Base-by-base conservation (phyloP, 169 alveolate genomes). In the Eimeria acervulina region DNA sequence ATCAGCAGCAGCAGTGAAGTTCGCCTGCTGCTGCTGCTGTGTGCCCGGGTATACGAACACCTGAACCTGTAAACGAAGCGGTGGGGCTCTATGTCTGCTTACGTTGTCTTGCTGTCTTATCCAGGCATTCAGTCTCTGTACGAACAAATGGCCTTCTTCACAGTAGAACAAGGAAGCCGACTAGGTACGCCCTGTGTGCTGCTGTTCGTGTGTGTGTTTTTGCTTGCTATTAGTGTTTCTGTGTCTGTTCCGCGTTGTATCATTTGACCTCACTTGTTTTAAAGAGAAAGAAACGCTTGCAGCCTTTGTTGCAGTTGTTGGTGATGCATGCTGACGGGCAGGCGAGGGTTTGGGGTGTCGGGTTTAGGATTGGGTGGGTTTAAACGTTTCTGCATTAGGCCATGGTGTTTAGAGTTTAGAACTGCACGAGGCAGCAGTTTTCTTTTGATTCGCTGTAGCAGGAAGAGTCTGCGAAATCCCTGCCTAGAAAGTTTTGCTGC, bases 61-160 rank as follows among this genome's bases (percentile, higher is more conserved):
- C 80, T 28, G 26, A 68, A 33, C 42, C 13, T 31, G 80, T 10
- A 33, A 21, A 17, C 21, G 59, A 13, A 59, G n/a, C 68, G 5
- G 26, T 0, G 5, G n/a, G 28, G n/a, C 17, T 8, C n/a, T 21
- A 15, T 5, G 8, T 59, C 80, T 68, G 80, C 42, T 33, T 68
- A 13, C 5, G 59, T 38, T 40, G 52, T 23, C 12, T 36, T 31
- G 17, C 19, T 31, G 8, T 1, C 33, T 2, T 44, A 12, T 40
- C 21, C 85, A 88, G 95, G 95, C 95, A 88, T 88, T 33, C 95
- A 88, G 70, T 88, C 95, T 8, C 85, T 88, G 1, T 88, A 88
- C 72, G 87, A 88, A 40, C 95, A 88, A 44, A 70, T 88, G 74
- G 83, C 95, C 33, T 66, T 66, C 72, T 88, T 63, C 70, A 66